Evolutionary conservation across 805 yeast genomes (phyloP), one percentile per base, ranked within the genome.

Genomic region (Lachancea dasiensis): DNA sequence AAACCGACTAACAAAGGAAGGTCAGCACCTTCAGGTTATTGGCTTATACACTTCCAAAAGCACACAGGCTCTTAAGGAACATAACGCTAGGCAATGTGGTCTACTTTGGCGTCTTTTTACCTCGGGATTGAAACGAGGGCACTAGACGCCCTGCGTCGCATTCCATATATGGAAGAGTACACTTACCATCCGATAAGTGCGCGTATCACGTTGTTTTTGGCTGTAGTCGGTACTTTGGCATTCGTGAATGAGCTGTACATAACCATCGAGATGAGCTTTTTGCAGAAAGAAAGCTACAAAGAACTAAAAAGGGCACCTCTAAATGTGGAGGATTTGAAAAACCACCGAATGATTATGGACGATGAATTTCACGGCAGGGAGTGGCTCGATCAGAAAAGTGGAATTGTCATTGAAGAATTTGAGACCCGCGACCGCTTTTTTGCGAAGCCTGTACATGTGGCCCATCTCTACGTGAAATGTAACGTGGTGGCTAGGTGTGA

Each of bases 361-460:
- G 62, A 60, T 37, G 60, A 59, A 9, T 61, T 48, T 36, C 63
- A 60, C 40, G 49, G 60, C 21, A 50, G 48, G 30, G 63, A 60
- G 42, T 50, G 52, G 42, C 34, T 45, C 11, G 61, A 61, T 37
- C 56, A 54, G 20, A 53, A 52, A 40, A 46, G 54, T 24, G 61
- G 60, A 6, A 54, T 57, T 18, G 54, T 58, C 3, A 50, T 60
- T 29, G 63, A 60, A 37, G 62, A 58, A 35, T 60, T 60, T 36
- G 63, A 60, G 21, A 75, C 75, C 11, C 70, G 74, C 46, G 82
- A 79, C 38, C 73, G 76, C 18, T 81, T 81, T 54, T 68, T 70
- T n/a, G 83, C 81, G 31, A 72, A 75, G 18, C 92, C 90, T 0
- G 78, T 79, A 6, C 90, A 81, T 55, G 82, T 87, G 60, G 87